Evolutionary conservation across 2,329 filamentous ascomycete genomes (phyloP).

Genomic region (Rhinocladiella similis): DNA sequence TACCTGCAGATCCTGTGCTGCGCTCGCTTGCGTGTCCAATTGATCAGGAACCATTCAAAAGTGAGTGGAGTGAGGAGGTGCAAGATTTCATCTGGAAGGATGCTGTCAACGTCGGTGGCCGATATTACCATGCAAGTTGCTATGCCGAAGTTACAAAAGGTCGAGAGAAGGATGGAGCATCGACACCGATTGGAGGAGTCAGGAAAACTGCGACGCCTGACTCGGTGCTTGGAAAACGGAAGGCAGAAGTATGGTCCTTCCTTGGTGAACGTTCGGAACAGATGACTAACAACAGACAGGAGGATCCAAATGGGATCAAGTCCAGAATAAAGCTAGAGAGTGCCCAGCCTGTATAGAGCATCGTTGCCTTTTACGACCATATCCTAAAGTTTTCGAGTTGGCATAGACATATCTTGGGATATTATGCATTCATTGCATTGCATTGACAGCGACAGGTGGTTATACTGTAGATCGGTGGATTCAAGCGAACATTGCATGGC

Average conservation of each 20-base stretch:
- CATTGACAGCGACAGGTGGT: neutral
- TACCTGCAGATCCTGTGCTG: constrained; percentile 74
- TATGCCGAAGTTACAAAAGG: constrained; percentile 78
- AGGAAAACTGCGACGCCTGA: constrained; percentile 57
- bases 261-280: neutral
- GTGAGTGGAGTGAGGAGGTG: constrained; percentile 85
- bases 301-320: constrained; percentile 20
- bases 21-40: constrained; percentile 84
- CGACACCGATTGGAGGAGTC: constrained; percentile 36
- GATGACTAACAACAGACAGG: constrained; percentile 9
- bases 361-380: neutral
- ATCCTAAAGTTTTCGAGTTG: neutral
- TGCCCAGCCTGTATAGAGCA: constrained; percentile 1
- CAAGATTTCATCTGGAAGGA: constrained; percentile 98
- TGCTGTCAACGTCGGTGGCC: constrained; percentile 71
- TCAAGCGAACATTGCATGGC: neutral
- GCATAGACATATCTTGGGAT: neutral
- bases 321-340: constrained; percentile 34
- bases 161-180: constrained; percentile 40
- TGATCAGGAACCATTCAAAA: constrained; percentile 93
- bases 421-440: neutral
- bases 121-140: constrained; percentile 88
- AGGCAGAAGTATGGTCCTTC: constrained; percentile 59
- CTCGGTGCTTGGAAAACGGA: constrained; percentile 70
- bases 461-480: neutral